Base-by-base conservation (phyloP, 306 rosid genomes). In the Alnus rubra region DNA sequence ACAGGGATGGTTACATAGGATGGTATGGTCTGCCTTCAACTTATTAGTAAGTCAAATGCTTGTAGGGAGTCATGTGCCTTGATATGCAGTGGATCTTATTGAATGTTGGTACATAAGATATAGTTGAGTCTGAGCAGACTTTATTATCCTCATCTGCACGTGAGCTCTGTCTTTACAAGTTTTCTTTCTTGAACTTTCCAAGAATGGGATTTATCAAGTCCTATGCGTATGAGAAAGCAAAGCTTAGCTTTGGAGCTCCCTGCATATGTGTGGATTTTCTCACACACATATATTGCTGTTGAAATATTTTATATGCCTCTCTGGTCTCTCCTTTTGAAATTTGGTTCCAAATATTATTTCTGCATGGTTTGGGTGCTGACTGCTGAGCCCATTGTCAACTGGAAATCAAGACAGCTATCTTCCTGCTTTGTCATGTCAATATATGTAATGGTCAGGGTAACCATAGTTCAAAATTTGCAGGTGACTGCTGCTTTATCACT, bases 401-500 rank as follows among this genome's bases (percentile, higher is more conserved):
- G 31, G 63, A 47, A 71, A 78, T 54, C 33, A 15, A 11, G 58
- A 44, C 7, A 50, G 74, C 55, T 67, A 42, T 48, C 9, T 42
- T 42, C 49, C 42, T n/a, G 59, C 71, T 52, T 47, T 77, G 53
- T 69, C 64, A 74, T 49, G 52, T 59, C 74, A 73, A 55, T 10
- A 68, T 48, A 13, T 18, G 58, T 18, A 44, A 44, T 8, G 52
- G 67, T 72, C 48, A 42, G 77, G 54, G 19, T 71, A 74, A 28
- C 77, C 37, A 63, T 53, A 56, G 49, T 68, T 56, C 81, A 67
- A 88, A 76, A 47, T 80, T 78, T 80, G 84, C 92, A 95, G 98
- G 97, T 95, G 79, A 95, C 98, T 7, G 89, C 97, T 59, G 86
- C 92, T 84, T 83, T 95, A 76, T 89, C 98, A 70, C 90, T 95